Conservation (phyloP, 2,329 filamentous ascomycete species). For the Penicillium sp. region DNA sequence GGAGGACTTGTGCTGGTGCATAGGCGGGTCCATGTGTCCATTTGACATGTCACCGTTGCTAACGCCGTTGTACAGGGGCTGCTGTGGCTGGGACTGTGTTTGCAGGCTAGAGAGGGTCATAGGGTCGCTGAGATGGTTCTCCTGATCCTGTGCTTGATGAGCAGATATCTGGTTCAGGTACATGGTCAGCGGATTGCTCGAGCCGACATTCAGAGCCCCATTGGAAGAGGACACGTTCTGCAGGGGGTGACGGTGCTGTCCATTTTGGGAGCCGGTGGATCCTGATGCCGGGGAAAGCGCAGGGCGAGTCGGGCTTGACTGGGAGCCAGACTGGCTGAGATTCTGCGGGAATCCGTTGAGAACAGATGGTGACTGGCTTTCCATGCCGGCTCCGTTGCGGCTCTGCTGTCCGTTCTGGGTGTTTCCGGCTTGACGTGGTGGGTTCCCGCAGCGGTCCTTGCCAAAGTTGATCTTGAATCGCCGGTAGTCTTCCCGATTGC, state of each 20-base stretch:
- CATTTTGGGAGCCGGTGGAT: constrained; percentile 54
- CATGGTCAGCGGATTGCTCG: constrained; percentile 86
- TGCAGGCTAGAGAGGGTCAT: constrained; percentile 46
- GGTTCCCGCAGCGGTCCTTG: constrained; percentile 96
- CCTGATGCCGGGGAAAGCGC: constrained; percentile 54
- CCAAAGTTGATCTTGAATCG: constrained; percentile 99
- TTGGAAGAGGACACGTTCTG: constrained; percentile 58
- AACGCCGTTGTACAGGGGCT: constrained; percentile 73
- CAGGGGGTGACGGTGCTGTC: constrained; percentile 58
- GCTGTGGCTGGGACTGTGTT: constrained; percentile 70
- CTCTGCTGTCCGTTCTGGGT: constrained; percentile 58
- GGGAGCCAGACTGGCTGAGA: constrained; percentile 53
- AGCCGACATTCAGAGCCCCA: constrained; percentile 71
- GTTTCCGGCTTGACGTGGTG: constrained; percentile 76
- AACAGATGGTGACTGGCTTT: constrained; percentile 54
- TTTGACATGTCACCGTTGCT: constrained; percentile 62
- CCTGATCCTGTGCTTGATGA: constrained; percentile 65
- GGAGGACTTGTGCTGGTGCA: constrained; percentile 59
- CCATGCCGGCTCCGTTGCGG: constrained; percentile 56
- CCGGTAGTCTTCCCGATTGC: constrained; percentile 92
- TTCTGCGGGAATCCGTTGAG: constrained; percentile 58
- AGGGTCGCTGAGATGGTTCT: constrained; percentile 44
- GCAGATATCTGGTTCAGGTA: constrained; percentile 76
- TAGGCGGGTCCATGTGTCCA: constrained; percentile 48
- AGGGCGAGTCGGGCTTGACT: constrained; percentile 60